Evolutionary conservation across 345 rosid genomes (phyloP).

Genomic region (Rhodomyrtus tomentosa): DNA sequence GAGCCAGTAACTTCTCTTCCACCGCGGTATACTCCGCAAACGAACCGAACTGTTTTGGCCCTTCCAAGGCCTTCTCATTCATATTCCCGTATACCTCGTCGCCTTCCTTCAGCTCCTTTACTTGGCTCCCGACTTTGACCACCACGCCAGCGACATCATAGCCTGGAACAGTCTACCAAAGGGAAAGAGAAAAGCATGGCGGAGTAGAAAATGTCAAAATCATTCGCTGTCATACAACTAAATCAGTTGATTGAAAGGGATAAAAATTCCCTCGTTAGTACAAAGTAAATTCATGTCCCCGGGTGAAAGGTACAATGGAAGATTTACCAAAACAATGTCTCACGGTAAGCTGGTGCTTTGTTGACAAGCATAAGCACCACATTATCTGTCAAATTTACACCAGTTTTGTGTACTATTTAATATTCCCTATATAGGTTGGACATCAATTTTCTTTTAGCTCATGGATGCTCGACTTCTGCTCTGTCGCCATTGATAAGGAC

Average conservation of each 20-base stretch:
- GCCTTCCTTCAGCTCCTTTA: conserved; percentile 66
- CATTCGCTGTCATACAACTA: background rate
- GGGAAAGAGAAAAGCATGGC: background rate
- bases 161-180: conserved; percentile 79
- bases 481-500: background rate
- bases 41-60: conserved; percentile 85
- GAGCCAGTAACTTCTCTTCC: conserved; percentile 79
- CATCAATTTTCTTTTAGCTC: background rate
- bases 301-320: background rate
- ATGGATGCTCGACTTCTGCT: background rate
- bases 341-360: background rate
- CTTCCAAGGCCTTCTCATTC: conserved; percentile 87
- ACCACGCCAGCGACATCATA: conserved; percentile 91
- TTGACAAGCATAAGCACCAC: background rate
- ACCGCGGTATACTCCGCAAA: conserved; percentile 75
- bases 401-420: background rate
- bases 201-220: background rate
- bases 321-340: background rate
- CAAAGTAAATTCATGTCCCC: background rate
- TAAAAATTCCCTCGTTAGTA: background rate
- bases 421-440: background rate
- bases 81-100: conserved; percentile 89
- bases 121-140: conserved; percentile 63
- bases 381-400: background rate
- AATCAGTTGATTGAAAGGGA: background rate